Evolutionary conservation across 2,329 filamentous ascomycete species (phyloP).

Genomic region (Cryphonectria naterciae): DNA sequence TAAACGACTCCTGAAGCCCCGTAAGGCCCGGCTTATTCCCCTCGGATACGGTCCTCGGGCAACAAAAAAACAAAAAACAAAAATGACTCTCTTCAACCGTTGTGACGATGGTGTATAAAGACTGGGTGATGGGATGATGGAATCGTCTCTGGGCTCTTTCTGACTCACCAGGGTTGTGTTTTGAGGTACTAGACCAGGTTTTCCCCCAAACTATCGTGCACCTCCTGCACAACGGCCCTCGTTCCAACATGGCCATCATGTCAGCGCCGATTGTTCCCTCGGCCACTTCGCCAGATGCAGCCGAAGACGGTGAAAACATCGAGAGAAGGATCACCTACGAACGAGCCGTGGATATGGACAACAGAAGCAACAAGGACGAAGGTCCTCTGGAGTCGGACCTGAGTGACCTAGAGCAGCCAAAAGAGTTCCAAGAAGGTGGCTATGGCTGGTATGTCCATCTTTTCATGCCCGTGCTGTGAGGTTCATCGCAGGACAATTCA

Average conservation of each 20-base stretch:
- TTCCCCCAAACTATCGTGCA: background rate
- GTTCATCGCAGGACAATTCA: background rate
- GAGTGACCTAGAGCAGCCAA: conserved; percentile 31
- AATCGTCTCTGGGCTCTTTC: background rate
- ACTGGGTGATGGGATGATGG: background rate
- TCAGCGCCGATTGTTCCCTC: background rate
- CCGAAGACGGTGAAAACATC: conserved; percentile 8
- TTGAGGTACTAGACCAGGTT: background rate
- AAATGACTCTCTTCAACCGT: background rate
- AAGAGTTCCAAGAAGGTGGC: conserved; percentile 56
- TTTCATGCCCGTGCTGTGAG: background rate
- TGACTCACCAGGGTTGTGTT: background rate
- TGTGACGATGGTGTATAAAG: background rate
- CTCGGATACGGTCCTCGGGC: background rate
- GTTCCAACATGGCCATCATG: background rate
- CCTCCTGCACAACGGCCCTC: background rate
- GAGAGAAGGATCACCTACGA: conserved; percentile 12
- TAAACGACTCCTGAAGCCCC: background rate
- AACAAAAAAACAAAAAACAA: background rate
- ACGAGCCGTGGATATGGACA: conserved; percentile 8
- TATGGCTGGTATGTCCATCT: conserved; percentile 58
- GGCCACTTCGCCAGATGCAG: background rate
- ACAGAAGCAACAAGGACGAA: conserved; percentile 19
- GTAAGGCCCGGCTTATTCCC: conserved; percentile 6
- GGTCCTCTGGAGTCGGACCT: conserved; percentile 31